Conservation (phyloP, 2,329 filamentous ascomycete genomes). For the Colletotrichum falcatum region DNA sequence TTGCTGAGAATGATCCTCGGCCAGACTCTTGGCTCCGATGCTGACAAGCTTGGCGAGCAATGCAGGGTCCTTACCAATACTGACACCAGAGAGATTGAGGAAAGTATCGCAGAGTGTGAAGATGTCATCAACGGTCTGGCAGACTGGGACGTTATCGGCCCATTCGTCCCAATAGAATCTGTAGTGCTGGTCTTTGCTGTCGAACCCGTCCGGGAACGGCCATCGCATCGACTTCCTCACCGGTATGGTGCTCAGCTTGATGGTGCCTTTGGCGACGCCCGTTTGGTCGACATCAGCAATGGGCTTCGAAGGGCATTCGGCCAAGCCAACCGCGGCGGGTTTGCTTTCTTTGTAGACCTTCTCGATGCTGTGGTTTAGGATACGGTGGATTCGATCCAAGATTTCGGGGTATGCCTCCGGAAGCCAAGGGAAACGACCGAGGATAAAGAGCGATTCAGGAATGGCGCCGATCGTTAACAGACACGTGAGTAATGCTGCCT, state of each 20-base stretch:
- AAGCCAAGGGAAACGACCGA: constrained; percentile 94
- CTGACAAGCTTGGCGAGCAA: constrained; percentile 85
- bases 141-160: constrained; percentile 92
- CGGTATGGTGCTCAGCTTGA: constrained; percentile 70
- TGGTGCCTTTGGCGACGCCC: constrained; percentile 75
- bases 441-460: constrained; percentile 91
- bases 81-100: constrained; percentile 86
- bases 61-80: constrained; percentile 85
- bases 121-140: constrained; percentile 90
- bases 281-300: constrained; percentile 70
- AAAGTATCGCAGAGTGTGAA: constrained; percentile 88
- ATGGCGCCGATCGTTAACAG: constrained; percentile 91
- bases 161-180: constrained; percentile 98
- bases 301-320: constrained; percentile 58
- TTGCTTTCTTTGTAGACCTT: constrained; percentile 72
- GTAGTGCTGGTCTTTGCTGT: constrained; percentile 82
- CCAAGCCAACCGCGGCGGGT: constrained; percentile 48
- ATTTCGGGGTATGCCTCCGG: constrained; percentile 87
- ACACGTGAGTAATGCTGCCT: constrained; percentile 84
- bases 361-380: constrained; percentile 83
- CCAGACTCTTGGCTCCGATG: constrained; percentile 83
- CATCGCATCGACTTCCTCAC: constrained; percentile 80
- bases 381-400: constrained; percentile 82
- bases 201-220: constrained; percentile 84
- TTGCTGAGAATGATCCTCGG: constrained; percentile 73